Evolutionary conservation across 805 yeast genomes (phyloP).

Genomic region (Metschnikowia proteae): DNA sequence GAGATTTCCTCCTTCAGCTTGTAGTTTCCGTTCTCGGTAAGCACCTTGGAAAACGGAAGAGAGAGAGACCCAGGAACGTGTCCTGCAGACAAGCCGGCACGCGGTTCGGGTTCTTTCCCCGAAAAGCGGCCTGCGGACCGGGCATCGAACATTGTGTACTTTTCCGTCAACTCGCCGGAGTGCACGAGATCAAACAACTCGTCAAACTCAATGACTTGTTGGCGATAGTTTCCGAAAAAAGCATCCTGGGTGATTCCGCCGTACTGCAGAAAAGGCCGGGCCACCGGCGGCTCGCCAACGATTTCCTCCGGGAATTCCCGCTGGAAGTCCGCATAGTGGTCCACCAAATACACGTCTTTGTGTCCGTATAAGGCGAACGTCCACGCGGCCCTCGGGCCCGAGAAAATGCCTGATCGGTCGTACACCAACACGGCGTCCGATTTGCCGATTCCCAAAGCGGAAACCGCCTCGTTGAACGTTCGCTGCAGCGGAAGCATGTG

Average conservation of each 20-base stretch:
- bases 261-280: constrained; percentile 12
- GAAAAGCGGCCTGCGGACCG: constrained; percentile 70
- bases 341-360: constrained; percentile 59
- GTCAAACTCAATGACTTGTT: constrained; percentile 63
- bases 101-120: constrained; percentile 82
- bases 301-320: constrained; percentile 32
- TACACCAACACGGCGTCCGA: constrained; percentile 71
- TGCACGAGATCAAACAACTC: constrained; percentile 59
- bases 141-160: constrained; percentile 72
- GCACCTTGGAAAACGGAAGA: constrained; percentile 66
- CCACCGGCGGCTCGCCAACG: constrained; percentile 12
- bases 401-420: constrained; percentile 80
- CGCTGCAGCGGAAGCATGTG: constrained; percentile 79
- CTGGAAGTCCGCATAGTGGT: constrained; percentile 60
- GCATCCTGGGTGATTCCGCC: constrained; percentile 22
- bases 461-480: constrained; percentile 52
- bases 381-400: constrained; percentile 93
- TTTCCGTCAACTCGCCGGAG: constrained; percentile 37
- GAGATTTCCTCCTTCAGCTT: constrained; percentile 45
- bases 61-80: constrained; percentile 81
- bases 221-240: constrained; percentile 30
- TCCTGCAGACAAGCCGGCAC: constrained; percentile 84
- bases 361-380: constrained; percentile 80
- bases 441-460: constrained; percentile 51
- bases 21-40: constrained; percentile 49